Conservation (phyloP, 116 monocot species). For the Dioscorea cayenensis region DNA sequence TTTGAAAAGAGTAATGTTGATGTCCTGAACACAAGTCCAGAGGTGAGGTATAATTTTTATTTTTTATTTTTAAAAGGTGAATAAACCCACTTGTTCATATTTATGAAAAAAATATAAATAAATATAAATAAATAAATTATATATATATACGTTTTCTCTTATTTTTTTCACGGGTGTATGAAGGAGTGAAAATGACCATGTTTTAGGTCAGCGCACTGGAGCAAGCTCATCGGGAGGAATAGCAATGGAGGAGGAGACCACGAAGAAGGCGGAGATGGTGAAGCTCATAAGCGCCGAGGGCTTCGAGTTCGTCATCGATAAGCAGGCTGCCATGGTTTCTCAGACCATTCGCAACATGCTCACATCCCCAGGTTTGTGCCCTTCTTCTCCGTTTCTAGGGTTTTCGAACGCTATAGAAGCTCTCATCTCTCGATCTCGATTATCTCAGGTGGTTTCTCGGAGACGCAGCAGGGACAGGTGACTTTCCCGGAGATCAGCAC, state of each 20-base stretch:
- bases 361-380: conserved; percentile 69
- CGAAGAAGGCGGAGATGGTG: conserved; percentile 78
- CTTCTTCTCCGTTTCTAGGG: neutral
- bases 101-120: no score
- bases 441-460: conserved; percentile 60
- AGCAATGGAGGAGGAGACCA: conserved; percentile 6
- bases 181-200: no score
- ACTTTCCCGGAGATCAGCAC: conserved; percentile 89
- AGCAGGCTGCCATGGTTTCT: conserved; percentile 94
- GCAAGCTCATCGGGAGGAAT: neutral
- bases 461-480: conserved; percentile 75
- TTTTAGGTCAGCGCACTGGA: no score
- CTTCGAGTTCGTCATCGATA: conserved; percentile 89
- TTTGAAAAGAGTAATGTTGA: no score
- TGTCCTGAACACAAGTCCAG: no score
- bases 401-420: no score
- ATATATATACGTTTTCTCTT: no score
- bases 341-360: conserved; percentile 94
- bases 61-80: no score
- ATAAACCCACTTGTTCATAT: no score
- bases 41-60: no score
- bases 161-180: no score
- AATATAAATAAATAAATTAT: no score
- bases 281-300: conserved; percentile 96
- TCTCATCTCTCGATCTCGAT: neutral